phyloP scores from a whole-genome alignment of 768 basidiomycete species.

The Naganishia friedmannii region DNA sequence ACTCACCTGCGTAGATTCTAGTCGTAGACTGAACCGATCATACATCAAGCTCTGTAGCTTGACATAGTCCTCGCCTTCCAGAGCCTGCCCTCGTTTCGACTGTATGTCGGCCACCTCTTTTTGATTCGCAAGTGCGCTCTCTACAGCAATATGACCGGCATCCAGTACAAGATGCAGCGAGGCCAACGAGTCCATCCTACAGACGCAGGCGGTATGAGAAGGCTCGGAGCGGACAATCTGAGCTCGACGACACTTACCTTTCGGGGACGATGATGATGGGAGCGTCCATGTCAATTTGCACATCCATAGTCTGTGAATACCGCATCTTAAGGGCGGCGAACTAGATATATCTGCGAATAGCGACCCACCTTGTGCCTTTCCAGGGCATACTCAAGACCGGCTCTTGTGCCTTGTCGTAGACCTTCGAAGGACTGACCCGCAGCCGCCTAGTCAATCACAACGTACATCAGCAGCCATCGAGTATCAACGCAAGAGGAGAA shows the following conservation, averaged over 20 bases:
- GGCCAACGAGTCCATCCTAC: constrained; percentile 68
- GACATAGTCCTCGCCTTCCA: constrained; percentile 80
- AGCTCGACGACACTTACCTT: constrained; percentile 59
- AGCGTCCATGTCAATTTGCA: constrained; percentile 94
- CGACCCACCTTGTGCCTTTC: constrained; percentile 68
- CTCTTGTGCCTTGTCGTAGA: constrained; percentile 85
- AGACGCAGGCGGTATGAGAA: constrained; percentile 23
- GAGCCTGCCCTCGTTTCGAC: constrained; percentile 76
- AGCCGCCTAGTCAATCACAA: constrained; percentile 60
- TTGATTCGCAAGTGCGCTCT: constrained; percentile 84
- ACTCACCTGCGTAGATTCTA: constrained; percentile 83
- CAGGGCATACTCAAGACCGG: constrained; percentile 87
- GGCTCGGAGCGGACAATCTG: background rate
- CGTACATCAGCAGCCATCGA: constrained; percentile 12
- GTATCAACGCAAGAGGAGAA: background rate
- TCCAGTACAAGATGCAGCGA: constrained; percentile 88
- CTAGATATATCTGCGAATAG: background rate
- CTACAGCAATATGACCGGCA: constrained; percentile 92
- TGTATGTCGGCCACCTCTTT: constrained; percentile 71
- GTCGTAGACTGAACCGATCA: constrained; percentile 75
- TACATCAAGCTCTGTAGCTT: constrained; percentile 91
- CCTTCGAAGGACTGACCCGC: constrained; percentile 92
- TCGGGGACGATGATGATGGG: constrained; percentile 97
- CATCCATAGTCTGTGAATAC: constrained; percentile 66
- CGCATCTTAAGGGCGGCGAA: background rate